Base-by-base conservation (phyloP, 2,329 filamentous ascomycete genomes). In the Curvularia sp. region DNA sequence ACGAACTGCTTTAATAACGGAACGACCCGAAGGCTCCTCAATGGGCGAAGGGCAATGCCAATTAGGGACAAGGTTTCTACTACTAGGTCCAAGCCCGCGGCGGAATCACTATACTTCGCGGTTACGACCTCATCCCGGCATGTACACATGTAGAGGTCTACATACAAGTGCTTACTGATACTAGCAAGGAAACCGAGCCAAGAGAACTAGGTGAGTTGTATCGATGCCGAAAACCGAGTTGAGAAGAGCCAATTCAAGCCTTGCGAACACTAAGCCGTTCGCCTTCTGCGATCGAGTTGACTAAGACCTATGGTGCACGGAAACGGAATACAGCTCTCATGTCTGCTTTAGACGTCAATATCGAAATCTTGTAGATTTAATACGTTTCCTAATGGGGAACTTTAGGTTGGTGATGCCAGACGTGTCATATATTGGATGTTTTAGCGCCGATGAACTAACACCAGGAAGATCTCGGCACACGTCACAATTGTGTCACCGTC, bases 381-480 rank as follows among this genome's bases (percentile, higher is more conserved):
- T n/a, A 36, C 12, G 15, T 5, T 41, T 21, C 12, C 2, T 5
- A 42, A n/a, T 3, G 3, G 9, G 13, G 21, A 7, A 4, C 15
- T 25, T 5, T 23, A 21, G 9, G 3, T 15, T 42, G 2, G 5
- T 15, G 19, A 23, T 25, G 25, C 12, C 3, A n/a, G 19, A 18
- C 12, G 5, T 15, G 45, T 3, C 10, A 23, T 21, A 1, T 34
- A 32, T 3, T 36, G 13, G 10, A 19, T 18, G 28, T 21, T 36
- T n/a, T 18, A 23, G 15, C 34, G 6, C 3, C 4, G 3, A 18
- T 8, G 34, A 18, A 18, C 15, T 5, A 45, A 21, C 38, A 23
- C 43, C 41, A 47, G 19, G 18, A 25, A n/a, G 36, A 30, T 49
- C 45, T 56, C n/a, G 36, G 46, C 54, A 32, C 41, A 45, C 48